phyloP scores from a whole-genome alignment of 2,329 filamentous ascomycete genomes.

The Penicillium sclerotiorum region DNA sequence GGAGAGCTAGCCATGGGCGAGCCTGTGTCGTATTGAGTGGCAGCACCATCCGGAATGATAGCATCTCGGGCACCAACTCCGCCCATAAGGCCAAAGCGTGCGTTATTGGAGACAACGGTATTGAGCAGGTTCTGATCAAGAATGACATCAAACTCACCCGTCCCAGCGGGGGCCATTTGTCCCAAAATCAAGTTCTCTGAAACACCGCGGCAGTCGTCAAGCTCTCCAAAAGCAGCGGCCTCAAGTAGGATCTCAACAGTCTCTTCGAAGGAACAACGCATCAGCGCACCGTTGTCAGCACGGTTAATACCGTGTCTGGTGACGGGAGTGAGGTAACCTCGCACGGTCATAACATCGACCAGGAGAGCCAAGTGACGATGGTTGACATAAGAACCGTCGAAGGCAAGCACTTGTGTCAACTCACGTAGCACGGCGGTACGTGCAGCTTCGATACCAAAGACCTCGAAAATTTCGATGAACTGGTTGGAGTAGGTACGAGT shows the following conservation, averaged over 20 bases:
- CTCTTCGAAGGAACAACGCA: conserved; percentile 99
- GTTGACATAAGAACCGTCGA: conserved; percentile 99
- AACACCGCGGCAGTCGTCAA: conserved; percentile 96
- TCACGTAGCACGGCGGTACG: conserved; percentile 85
- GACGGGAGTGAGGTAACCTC: conserved; percentile 91
- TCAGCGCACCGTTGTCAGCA: conserved; percentile 94
- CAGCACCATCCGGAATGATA: conserved; percentile 74
- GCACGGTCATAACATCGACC: conserved; percentile 96
- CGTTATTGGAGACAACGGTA: conserved; percentile 91
- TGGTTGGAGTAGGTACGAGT: conserved; percentile 91
- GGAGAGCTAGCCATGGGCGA: conserved; percentile 65
- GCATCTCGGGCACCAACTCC: conserved; percentile 73
- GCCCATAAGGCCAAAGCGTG: conserved; percentile 78
- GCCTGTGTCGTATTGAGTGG: conserved; percentile 85
- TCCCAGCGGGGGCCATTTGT: conserved; percentile 95
- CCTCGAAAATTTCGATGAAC: conserved; percentile 89
- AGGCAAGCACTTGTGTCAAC: conserved; percentile 88
- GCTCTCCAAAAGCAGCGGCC: conserved; percentile 88
- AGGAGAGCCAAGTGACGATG: conserved; percentile 94
- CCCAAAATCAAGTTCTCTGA: conserved; percentile 99
- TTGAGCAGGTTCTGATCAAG: conserved; percentile 95
- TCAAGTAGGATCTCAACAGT: conserved; percentile 98
- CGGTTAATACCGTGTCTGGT: conserved; percentile 98
- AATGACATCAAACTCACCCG: conserved; percentile 91
- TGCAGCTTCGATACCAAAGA: conserved; percentile 95